These are phyloP conservation scores for California macrophylla DNA, from an alignment of 441 rosid species.

Conservation along the genomic window DNA sequence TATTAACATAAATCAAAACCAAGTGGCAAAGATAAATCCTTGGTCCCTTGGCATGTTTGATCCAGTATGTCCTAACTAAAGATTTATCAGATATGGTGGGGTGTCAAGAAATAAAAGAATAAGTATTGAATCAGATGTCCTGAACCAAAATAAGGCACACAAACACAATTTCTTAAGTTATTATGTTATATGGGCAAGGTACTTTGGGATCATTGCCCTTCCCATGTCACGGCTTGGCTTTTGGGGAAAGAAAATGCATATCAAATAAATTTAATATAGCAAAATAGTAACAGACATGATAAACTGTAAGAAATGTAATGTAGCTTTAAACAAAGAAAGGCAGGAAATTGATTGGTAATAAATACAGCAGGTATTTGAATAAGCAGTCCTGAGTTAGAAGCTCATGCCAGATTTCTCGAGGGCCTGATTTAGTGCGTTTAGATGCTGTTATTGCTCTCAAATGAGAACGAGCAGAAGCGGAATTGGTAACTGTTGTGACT, in stretches of 20 bases:
- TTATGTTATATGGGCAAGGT: background rate
- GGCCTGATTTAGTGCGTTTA: conserved; percentile 72
- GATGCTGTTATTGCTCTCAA: conserved; percentile 81
- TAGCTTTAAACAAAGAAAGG: background rate
- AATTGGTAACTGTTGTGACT: conserved; percentile 59
- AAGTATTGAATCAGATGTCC: background rate
- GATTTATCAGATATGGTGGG: background rate
- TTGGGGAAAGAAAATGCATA: background rate
- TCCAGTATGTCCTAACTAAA: background rate
- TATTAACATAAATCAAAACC: background rate
- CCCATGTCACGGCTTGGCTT: background rate
- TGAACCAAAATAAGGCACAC: background rate
- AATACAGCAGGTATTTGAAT: background rate
- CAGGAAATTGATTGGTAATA: background rate
- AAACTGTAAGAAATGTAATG: background rate
- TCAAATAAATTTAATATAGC: background rate
- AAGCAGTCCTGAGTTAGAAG: conserved; percentile 16
- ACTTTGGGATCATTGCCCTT: background rate
- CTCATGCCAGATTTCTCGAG: conserved; percentile 70
- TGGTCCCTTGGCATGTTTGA: background rate
- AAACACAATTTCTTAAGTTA: background rate
- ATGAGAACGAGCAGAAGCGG: conserved; percentile 70
- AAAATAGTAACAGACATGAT: background rate
- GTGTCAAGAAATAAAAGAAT: background rate
- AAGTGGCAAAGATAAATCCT: background rate